phyloP scores from a whole-genome alignment of 2,329 filamentous ascomycete genomes.

The Rhynchosporium secalis region DNA sequence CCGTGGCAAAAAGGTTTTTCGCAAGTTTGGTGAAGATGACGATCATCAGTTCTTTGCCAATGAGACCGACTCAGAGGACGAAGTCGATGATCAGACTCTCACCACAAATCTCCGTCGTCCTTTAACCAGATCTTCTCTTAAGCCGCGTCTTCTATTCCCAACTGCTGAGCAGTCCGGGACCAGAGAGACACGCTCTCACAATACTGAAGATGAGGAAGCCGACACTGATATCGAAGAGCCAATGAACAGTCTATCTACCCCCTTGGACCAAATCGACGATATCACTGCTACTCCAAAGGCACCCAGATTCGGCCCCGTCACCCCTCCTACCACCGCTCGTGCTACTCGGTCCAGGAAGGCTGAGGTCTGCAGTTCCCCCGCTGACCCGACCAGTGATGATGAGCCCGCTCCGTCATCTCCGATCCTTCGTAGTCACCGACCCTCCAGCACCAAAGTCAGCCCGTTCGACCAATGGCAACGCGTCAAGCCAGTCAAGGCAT shows the following conservation, averaged over 20 bases:
- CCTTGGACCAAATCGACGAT: slow-evolving; percentile 40
- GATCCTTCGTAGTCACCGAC: slow-evolving; percentile 34
- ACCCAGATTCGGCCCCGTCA: slow-evolving; percentile 56
- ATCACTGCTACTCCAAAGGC: slow-evolving; percentile 53
- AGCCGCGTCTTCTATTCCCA: slow-evolving; percentile 70
- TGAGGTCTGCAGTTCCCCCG: slow-evolving; percentile 42
- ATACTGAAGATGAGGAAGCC: slow-evolving; percentile 58
- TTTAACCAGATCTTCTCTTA: slow-evolving; percentile 67
- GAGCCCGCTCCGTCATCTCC: slow-evolving; percentile 36
- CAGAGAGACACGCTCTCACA: slow-evolving; percentile 62
- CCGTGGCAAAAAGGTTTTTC: slow-evolving; percentile 78
- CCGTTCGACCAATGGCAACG: slow-evolving; percentile 70
- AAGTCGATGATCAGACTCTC: slow-evolving; percentile 38
- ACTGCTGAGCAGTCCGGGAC: slow-evolving; percentile 45
- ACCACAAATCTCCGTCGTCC: slow-evolving; percentile 43
- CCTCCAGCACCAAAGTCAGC: slow-evolving; percentile 27
- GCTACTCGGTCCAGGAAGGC: slow-evolving; percentile 58
- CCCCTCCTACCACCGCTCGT: slow-evolving; percentile 63
- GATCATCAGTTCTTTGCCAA: slow-evolving; percentile 24
- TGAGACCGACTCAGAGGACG: slow-evolving; percentile 37
- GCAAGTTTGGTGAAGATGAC: slow-evolving; percentile 49
- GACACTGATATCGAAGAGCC: slow-evolving; percentile 50
- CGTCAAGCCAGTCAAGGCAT: slow-evolving; percentile 51
- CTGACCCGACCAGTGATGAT: slow-evolving; percentile 25
- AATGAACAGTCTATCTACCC: slow-evolving; percentile 31